These are phyloP conservation scores for Solanum chmielewskii DNA, from an alignment of 257 asterid genomes.

Conservation along the genomic window DNA sequence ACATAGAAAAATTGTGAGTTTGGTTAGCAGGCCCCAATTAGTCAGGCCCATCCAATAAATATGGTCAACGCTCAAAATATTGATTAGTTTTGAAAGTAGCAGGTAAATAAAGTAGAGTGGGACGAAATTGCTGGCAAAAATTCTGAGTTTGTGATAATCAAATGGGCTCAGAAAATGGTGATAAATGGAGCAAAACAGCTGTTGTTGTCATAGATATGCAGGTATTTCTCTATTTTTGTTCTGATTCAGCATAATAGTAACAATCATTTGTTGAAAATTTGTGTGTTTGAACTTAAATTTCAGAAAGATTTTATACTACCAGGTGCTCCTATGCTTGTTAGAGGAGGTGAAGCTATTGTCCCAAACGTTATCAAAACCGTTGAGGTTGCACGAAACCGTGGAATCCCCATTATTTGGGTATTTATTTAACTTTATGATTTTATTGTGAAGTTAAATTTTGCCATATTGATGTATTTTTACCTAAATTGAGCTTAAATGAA, in stretches of 20 bases:
- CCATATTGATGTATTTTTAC: not conserved
- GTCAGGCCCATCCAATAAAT: not conserved
- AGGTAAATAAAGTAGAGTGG: not conserved
- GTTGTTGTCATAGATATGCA: slow-evolving; percentile 89
- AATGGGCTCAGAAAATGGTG: slow-evolving; percentile 35
- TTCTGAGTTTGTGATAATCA: not conserved
- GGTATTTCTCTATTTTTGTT: slow-evolving; percentile 16
- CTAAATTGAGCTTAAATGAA: not conserved
- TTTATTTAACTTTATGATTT: not conserved
- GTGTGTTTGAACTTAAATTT: not conserved
- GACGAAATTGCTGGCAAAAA: not conserved
- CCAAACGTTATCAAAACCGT: slow-evolving; percentile 56
- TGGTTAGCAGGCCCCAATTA: not conserved
- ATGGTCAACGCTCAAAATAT: not conserved
- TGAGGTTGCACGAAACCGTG: slow-evolving; percentile 61
- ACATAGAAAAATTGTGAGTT: not conserved
- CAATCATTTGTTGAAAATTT: not conserved
- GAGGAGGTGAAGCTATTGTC: slow-evolving; percentile 60
- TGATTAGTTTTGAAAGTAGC: not conserved
- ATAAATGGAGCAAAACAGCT: slow-evolving; percentile 61
- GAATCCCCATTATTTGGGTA: slow-evolving; percentile 76
- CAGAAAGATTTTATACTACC: slow-evolving; percentile 76
- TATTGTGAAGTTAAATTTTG: not conserved
- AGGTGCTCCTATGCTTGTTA: slow-evolving; percentile 50
- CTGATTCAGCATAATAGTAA: not conserved